Evolutionary conservation across 768 basidiomycete genomes (phyloP).

Genomic region (Russula compacta): DNA sequence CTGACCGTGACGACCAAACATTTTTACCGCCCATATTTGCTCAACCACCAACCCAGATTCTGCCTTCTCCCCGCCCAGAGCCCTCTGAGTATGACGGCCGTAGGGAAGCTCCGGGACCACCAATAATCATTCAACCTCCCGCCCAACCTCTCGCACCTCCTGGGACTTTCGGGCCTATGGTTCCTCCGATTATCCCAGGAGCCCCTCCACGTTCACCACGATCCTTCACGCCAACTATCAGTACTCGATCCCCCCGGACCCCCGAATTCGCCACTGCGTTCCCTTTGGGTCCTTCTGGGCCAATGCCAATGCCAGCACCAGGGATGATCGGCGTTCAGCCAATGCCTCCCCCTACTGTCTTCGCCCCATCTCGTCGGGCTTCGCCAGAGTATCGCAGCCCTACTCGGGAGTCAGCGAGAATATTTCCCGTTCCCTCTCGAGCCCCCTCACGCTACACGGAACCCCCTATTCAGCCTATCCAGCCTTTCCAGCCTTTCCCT

Average conservation of each 20-base stretch:
- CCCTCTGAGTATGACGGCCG: background rate
- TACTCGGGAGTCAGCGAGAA: background rate
- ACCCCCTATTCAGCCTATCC: background rate
- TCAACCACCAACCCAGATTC: background rate
- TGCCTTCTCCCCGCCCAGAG: background rate
- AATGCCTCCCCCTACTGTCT: background rate
- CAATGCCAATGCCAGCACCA: background rate
- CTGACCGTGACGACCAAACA: background rate
- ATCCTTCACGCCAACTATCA: background rate
- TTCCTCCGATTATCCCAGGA: background rate
- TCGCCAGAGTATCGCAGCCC: background rate
- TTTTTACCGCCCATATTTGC: background rate
- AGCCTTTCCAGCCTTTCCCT: background rate
- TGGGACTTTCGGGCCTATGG: background rate
- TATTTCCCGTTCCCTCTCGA: background rate
- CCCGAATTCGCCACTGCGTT: background rate
- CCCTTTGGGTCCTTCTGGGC: background rate
- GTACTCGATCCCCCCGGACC: background rate
- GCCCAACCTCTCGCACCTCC: background rate
- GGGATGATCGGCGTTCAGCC: background rate
- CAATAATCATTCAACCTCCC: constrained; percentile 11
- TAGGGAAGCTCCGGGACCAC: background rate
- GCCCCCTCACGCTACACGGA: constrained; percentile 2
- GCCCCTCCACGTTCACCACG: background rate
- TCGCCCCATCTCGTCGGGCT: background rate